Base-by-base conservation (phyloP, 768 basidiomycete species). In the Russula emetica region DNA sequence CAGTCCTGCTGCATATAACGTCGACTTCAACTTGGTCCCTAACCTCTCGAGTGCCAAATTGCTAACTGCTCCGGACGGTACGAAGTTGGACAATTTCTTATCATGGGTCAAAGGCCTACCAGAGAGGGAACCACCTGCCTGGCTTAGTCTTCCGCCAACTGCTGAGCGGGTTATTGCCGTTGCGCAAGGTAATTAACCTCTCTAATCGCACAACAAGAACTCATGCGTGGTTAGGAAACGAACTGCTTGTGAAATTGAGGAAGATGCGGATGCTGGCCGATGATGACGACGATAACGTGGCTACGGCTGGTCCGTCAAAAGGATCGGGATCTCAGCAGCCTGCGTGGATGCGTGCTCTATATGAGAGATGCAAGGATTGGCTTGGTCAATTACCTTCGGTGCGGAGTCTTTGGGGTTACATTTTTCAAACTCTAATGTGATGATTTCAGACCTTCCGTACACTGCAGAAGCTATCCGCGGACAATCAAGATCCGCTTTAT, bases 141-240 rank as follows among this genome's bases (percentile, higher is more conserved):
- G 95, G 95, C 80, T 98, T 53, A 91, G 92, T 71, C 82, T 99
- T 20, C 95, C 96, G 16, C 88, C 90, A 0, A 90, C 91, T 24
- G 94, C 95, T 44, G 96, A 98, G 72, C 85, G 87, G 38, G 86
- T 97, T 49, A 95, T 98, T 68, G 94, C 95, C 13, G 74, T 91
- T 51, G 88, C 88, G 1, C 92, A 96, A 82, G 95, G 95, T 93
- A 71, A 67, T 78, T 55, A 44, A 16, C 24, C 69, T 8, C 44
- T 47, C 14, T 22, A 10, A 42, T 55, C 3, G n/a, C 55, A 24
- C 4, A 47, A 60, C 13, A 47, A 20, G 34, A n/a, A 18, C 22
- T 66, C 71, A 26, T 50, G 34, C 26, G 32, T 62, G 55, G 22
- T 61, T 69, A 95, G 94, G 91, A 38, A 88, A 89, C 64, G 83